Percentiles rank a stretch among this genome's conserved stretches.
Evolutionary conservation across 78 protist genomes (phyloP).

Genomic region (Polysphondylium violaceum): DNA sequence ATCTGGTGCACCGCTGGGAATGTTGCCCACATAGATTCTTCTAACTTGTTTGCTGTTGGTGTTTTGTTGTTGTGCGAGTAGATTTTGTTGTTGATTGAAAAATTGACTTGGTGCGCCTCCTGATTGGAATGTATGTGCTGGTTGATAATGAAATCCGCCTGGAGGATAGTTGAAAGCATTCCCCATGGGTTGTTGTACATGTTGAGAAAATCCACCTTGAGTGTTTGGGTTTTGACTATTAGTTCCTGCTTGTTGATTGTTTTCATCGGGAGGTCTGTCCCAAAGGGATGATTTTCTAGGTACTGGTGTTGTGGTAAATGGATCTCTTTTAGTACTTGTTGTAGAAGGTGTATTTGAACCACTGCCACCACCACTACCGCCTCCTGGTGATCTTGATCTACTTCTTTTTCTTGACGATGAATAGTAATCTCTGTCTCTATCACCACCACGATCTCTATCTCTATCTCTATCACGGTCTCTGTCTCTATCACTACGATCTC

Average conservation of each 20-base stretch:
- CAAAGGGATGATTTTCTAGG: slow-evolving; percentile 25
- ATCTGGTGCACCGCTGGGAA: slow-evolving; percentile 78
- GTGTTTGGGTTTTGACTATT: background rate
- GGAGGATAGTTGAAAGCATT: slow-evolving; percentile 2
- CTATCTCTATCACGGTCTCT: background rate
- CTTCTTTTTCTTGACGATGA: background rate
- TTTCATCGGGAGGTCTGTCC: slow-evolving; percentile 77
- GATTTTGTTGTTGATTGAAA: background rate
- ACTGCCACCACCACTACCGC: background rate
- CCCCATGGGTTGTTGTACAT: background rate
- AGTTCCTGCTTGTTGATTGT: slow-evolving; percentile 16
- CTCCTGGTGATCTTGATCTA: background rate
- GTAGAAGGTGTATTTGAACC: background rate
- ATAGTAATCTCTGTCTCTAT: background rate
- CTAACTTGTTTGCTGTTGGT: slow-evolving; percentile 41
- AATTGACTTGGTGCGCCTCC: background rate
- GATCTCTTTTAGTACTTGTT: background rate
- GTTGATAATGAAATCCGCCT: background rate
- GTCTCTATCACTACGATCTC: background rate
- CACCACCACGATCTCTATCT: background rate
- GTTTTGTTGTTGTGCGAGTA: background rate
- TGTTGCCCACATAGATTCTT: slow-evolving; percentile 82
- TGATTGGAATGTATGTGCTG: background rate
- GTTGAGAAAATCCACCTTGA: background rate
- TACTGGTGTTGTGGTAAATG: slow-evolving; percentile 27